Evolutionary conservation across 495 filamentous ascomycete genomes (phyloP), one percentile per base, ranked within the genome.

Genomic region (Aspergillus nanangensis): DNA sequence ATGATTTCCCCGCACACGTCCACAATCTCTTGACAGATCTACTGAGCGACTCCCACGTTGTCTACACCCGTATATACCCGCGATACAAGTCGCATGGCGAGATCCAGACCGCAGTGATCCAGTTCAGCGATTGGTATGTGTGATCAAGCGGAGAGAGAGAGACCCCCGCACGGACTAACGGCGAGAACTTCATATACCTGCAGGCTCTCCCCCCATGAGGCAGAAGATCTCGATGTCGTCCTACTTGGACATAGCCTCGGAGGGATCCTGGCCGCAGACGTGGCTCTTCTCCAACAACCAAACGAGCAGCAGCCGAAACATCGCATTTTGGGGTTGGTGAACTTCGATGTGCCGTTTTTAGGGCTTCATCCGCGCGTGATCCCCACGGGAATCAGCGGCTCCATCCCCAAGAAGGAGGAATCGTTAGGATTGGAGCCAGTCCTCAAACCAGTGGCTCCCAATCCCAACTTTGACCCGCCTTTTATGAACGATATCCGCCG

Each of bases 51-150:
- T 85, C 80, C 8, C 88, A 95, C 69, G 70, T 81, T 9, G 81
- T 97, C 0, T 89, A 94, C 65, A 85, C 90, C 14, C 93, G 93
- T 55, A 83, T 97, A 19, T 97, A 96, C 65, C 92, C 92, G 1
- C 83, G 83, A 27, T 97, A 95, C 66, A 87, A 87, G 58, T 90
- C 88, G 3, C 83, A 87, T 33, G 80, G 87, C 45, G 72, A 80
- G 18, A 82, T 96, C 24, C 71, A 80, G 18, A 75, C 83, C 55
- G 90, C 88, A 2, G 74, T 81, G 19, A 82, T 90, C 47, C 84
- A 87, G 53, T 95, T 97, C 55, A 90, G 87, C 48, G 61, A 61
- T 44, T 97, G 91, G 91, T 83, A 65, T 39, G 67, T 56, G 31
- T 31, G 20, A n/a, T n/a, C n/a, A n/a, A n/a, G n/a, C n/a, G n/a